phyloP scores from a whole-genome alignment of 1,284 basidiomycete genomes.

The Melanopsichium pennsylvanicum region DNA sequence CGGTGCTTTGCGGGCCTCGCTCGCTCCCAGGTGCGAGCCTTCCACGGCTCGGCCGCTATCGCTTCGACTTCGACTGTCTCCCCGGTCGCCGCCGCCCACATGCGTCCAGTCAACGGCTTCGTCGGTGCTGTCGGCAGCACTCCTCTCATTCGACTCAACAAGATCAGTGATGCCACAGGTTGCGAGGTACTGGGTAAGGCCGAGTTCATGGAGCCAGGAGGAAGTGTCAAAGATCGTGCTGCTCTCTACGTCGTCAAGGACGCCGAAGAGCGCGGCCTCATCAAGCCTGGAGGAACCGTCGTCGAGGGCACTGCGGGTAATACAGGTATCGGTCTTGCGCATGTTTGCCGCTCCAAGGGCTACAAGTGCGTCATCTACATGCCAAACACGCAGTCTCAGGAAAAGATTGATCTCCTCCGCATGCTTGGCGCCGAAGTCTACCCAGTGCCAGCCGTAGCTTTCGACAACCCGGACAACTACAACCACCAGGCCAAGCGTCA shows the following conservation, averaged over 20 bases:
- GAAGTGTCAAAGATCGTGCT: constrained; percentile 96
- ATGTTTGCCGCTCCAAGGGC: constrained; percentile 86
- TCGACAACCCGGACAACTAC: constrained; percentile 95
- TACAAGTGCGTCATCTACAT: constrained; percentile 99
- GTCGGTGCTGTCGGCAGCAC: constrained; percentile 91
- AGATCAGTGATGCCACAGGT: constrained; percentile 87
- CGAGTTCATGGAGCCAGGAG: constrained; percentile 98
- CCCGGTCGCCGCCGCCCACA: constrained; percentile 51
- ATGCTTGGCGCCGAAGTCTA: constrained; percentile 97
- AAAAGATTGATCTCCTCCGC: constrained; percentile 94
- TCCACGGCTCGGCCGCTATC: constrained; percentile 20
- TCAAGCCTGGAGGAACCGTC: constrained; percentile 90
- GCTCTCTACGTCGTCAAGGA: constrained; percentile 87
- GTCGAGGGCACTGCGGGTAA: constrained; percentile 99
- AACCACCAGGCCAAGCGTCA: constrained; percentile 96
- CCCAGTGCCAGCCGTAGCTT: constrained; percentile 94
- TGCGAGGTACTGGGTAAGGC: constrained; percentile 90
- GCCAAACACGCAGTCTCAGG: constrained; percentile 91
- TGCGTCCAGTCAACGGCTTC: constrained; percentile 73
- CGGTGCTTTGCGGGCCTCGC: constrained; percentile 20
- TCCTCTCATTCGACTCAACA: constrained; percentile 74
- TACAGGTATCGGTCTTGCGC: constrained; percentile 94
- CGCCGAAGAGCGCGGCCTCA: constrained; percentile 80
- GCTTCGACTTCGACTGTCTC: constrained; percentile 29
- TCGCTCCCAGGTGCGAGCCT: constrained; percentile 25